A percentile compares a stretch with the other conserved stretches of the same genome.
Evolutionary conservation across 192 early-diverging fungal species (phyloP).

Genomic region (Dissophora ornata): DNA sequence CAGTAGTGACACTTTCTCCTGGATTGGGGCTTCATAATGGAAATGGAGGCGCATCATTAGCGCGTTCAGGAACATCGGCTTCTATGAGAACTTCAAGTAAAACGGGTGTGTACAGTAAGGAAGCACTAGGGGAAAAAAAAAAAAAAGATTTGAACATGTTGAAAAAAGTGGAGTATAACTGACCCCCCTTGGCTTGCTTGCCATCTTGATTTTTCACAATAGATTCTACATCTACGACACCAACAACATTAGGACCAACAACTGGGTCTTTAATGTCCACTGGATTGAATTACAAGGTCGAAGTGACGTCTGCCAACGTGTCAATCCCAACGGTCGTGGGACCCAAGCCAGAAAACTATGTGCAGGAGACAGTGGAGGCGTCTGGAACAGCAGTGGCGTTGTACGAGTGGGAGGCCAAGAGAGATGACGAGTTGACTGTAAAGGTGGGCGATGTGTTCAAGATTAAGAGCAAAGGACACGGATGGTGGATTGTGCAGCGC

Average conservation of each 20-base stretch:
- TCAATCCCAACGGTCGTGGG: conserved; percentile 1
- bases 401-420: conserved; percentile 69
- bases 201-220: not conserved
- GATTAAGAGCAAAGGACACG: conserved; percentile 64
- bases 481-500: conserved; percentile 71
- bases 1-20: not conserved
- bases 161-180: too few species aligned
- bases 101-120: conserved; percentile 6
- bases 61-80: conserved; percentile 32
- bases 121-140: too few species aligned
- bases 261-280: conserved; percentile 23
- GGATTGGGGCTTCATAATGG: too few species aligned
- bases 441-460: conserved; percentile 70
- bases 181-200: too few species aligned
- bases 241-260: conserved; percentile 5
- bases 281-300: not conserved
- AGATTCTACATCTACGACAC: conserved; percentile 5
- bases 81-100: conserved; percentile 47
- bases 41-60: conserved; percentile 20
- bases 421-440: conserved; percentile 71
- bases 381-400: conserved; percentile 64
- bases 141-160: too few species aligned
- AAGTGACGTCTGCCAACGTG: conserved; percentile 4
- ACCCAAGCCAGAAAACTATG: conserved; percentile 34
- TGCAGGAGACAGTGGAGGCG: conserved; percentile 54